A percentile compares a stretch with the other conserved stretches of the same genome.
Evolutionary conservation across 129 eudicot species (phyloP).

Genomic region (Silybum marianum): DNA sequence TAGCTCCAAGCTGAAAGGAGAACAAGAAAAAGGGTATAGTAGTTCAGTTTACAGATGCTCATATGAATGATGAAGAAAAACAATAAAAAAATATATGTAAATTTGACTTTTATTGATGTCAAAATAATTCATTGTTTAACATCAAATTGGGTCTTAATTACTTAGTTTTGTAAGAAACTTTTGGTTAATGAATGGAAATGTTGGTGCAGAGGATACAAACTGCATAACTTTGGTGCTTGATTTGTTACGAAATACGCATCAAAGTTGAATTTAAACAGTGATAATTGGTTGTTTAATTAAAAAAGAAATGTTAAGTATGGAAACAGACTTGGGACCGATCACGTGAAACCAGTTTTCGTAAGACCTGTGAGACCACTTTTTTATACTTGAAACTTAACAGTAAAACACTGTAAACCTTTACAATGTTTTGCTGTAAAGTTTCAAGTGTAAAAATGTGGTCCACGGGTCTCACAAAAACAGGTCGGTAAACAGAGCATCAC

Average conservation of each 20-base stretch:
- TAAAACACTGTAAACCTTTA: too few relatives aligned
- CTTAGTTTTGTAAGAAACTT: background rate
- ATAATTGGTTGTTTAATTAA: background rate
- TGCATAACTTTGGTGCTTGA: background rate
- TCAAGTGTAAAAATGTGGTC: too few relatives aligned
- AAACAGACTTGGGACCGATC: background rate
- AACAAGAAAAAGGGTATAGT: conserved; percentile 7
- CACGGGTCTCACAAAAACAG: too few relatives aligned
- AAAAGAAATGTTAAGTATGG: background rate
- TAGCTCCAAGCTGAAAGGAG: conserved; percentile 61
- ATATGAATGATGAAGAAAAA: background rate
- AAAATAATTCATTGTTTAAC: background rate
- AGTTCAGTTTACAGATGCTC: conserved; percentile 2
- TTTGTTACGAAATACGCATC: background rate
- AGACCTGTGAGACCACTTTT: too few relatives aligned
- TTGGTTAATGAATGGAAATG: background rate
- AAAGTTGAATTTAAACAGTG: background rate
- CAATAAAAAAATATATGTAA: background rate
- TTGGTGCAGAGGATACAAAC: background rate
- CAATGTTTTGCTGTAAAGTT: too few relatives aligned
- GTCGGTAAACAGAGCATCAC: background rate
- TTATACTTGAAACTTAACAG: too few relatives aligned
- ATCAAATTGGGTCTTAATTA: background rate
- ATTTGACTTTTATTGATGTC: conserved; percentile 25
- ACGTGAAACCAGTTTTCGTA: too few relatives aligned